Base-by-base conservation (phyloP, 495 filamentous ascomycete species). In the Cudoniella acicularis region DNA sequence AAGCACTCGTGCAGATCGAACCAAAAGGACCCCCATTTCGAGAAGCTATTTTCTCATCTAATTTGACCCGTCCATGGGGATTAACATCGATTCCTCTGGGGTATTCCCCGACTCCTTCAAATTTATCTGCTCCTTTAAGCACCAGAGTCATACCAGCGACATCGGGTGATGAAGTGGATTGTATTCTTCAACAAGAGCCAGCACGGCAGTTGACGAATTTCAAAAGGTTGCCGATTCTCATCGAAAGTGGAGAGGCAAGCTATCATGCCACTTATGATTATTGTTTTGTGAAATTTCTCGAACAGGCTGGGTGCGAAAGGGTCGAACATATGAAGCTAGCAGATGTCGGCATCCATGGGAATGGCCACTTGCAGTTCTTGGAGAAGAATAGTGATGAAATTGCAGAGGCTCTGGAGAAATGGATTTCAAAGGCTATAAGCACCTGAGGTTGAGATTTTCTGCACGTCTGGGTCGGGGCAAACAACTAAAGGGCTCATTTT, bases 211-310 rank as follows among this genome's bases (percentile, higher is more conserved):
- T 87, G 22, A 57, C 70, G 2, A 81, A 84, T 57, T 66, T 85
- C 2, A 54, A 57, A 40, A 67, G 71, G 8, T 64, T 82, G 0
- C 77, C 75, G 0, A 72, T 80, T 2, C 48, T 80, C 22, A 43
- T 85, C 1, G 57, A 83, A 16, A 83, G 81, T 2, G 71, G 69
- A 18, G 75, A 79, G 61, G 77, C 83, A 22, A 82, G 79, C 56
- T 81, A 75, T 61, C 84, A 87, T 62, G 69, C 72, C n/a, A 64
- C 71, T 52, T 86, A 81, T 67, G 83, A 88, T 61, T 81, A 77
- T 67, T 83, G 75, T 61, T 80, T 75, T 0, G 75, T 79, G 17
- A 54, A 67, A 52, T 86, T 78, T 63, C 66, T 85, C 55, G 62
- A 72, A 54, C 83, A 88, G 66, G 81, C 79, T 1, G 83, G 83